Evolutionary conservation across 2,329 filamentous ascomycete genomes (phyloP), one percentile per base, ranked within the genome.

Genomic region (Pezicula rhizophila): DNA sequence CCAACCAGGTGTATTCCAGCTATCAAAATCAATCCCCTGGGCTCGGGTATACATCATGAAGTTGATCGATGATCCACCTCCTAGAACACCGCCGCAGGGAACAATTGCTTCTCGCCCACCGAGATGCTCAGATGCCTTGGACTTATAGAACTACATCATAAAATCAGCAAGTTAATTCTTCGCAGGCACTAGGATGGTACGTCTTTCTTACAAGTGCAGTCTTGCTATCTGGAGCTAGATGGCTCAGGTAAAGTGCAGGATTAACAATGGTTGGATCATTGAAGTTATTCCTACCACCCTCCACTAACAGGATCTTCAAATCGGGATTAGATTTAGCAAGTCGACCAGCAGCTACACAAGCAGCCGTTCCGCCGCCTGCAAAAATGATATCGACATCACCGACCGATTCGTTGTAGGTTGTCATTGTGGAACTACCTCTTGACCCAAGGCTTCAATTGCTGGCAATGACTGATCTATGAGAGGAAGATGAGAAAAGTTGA

Each of bases 31-130:
- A 5, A 64, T 64, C 7, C 67, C 62, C 54, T 75, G 69, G 11
- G 68, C 70, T 25, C 71, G 62, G 2, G 69, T 70, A 54, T 74
- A 74, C 42, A 78, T 75, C 75, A 81, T 77, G 53, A 76, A 78
- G 54, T 83, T 82, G 42, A 84, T 70, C 0, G 76, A 76, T 14
- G 73, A 78, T 6, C 81, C 80, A 6, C 84, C 84, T 15, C 84
- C 84, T 0, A 87, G 70, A 0, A 79, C 74, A 20, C 73, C 71
- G 8, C 68, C 70, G 4, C 57, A 54, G 0, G 68, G 68, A 1
- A 73, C 64, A 14, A 71, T 64, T 2, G 62, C 66, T 48, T 70
- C 68, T n/a, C 75, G 65, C 12, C 69, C 68, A 41, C 68, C 71
- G 2, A 80, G 67, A 18, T 74, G 58, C 33, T 70, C 62, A 0